phyloP scores from a whole-genome alignment of 2,329 filamentous ascomycete genomes.

The Hymenoscyphus occultus region DNA sequence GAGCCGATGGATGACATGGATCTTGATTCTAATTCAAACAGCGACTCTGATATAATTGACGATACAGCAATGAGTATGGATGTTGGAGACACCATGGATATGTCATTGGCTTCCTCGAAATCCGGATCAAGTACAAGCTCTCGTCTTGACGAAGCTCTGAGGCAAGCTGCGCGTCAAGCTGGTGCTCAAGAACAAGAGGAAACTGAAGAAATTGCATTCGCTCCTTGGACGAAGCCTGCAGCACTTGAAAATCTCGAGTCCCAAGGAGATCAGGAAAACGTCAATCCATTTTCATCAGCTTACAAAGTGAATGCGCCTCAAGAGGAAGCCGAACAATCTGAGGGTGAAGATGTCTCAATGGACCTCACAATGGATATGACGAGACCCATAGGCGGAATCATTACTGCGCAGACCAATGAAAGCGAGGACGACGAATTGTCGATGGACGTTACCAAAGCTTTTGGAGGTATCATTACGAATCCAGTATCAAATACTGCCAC shows the following conservation, averaged over 20 bases:
- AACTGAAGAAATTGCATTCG: slow-evolving; percentile 69
- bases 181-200: slow-evolving; percentile 63
- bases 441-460: slow-evolving; percentile 86
- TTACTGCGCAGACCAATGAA: slow-evolving; percentile 24
- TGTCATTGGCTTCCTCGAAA: slow-evolving; percentile 60
- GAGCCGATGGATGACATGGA: slow-evolving; percentile 33
- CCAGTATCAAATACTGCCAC: slow-evolving; percentile 15
- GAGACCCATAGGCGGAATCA: slow-evolving; percentile 56
- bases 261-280: slow-evolving; percentile 46
- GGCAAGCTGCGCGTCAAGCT: slow-evolving; percentile 71
- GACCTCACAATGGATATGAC: slow-evolving; percentile 50
- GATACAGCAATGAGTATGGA: slow-evolving; percentile 82
- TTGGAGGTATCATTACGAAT: slow-evolving; percentile 69
- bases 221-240: slow-evolving; percentile 65
- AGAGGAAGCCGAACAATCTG: slow-evolving; percentile 32
- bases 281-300: slow-evolving; percentile 44
- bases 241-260: slow-evolving; percentile 36
- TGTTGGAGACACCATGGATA: slow-evolving; percentile 62
- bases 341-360: slow-evolving; percentile 41
- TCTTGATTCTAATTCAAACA: slow-evolving; percentile 46
- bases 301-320: slow-evolving; percentile 22
- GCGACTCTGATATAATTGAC: slow-evolving; percentile 61
- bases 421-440: slow-evolving; percentile 59
- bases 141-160: slow-evolving; percentile 72
- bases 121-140: slow-evolving; percentile 60